These are phyloP conservation scores for Clarkia xantiana DNA, from an alignment of 345 rosid species.

Conservation along the genomic window DNA sequence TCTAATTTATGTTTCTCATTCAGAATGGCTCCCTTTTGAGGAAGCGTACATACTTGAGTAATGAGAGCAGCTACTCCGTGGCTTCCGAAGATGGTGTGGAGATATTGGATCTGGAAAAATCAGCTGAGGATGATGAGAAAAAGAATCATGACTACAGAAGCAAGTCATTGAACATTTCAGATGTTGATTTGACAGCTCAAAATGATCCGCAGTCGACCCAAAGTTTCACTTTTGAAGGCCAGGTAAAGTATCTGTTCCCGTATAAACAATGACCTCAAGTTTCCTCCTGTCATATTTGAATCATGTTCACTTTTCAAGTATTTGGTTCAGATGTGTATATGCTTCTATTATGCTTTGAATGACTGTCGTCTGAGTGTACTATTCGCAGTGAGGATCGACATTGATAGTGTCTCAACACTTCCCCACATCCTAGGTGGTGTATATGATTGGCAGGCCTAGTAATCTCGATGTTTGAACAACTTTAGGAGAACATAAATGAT, in stretches of 20 bases:
- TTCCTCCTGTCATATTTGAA: no score
- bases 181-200: slow-evolving; percentile 22
- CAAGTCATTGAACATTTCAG: slow-evolving; percentile 24
- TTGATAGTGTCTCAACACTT: no score
- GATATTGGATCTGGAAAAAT: slow-evolving; percentile 41
- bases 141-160: slow-evolving; percentile 19
- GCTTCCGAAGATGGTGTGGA: slow-evolving; percentile 78
- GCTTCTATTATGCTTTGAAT: no score
- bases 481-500: no score
- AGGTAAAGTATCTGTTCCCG: slow-evolving; percentile 27
- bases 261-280: no score
- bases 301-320: no score
- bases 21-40: slow-evolving; percentile 85
- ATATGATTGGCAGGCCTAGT: no score
- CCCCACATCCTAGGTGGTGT: no score
- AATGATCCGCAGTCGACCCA: slow-evolving; percentile 27
- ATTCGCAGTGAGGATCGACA: no score
- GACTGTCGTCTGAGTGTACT: no score
- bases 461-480: no score
- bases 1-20: slow-evolving; percentile 11
- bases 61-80: slow-evolving; percentile 80
- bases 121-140: slow-evolving; percentile 30
- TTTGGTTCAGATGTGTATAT: no score
- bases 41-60: slow-evolving; percentile 75
- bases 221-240: slow-evolving; percentile 87